phyloP scores from a whole-genome alignment of 768 basidiomycete species.

The Suillus variegatus region DNA sequence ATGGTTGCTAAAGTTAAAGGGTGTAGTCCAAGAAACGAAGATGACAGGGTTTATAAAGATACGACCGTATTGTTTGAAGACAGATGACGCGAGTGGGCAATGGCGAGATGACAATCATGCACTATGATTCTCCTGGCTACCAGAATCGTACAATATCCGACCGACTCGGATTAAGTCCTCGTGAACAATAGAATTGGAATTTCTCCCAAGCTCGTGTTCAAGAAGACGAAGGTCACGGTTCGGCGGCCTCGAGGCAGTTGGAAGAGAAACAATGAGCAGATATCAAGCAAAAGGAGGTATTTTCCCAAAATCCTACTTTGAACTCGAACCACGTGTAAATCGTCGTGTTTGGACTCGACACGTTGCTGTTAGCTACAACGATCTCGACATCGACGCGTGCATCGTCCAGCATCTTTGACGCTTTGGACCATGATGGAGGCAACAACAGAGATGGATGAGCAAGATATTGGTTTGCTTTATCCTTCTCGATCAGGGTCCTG shows the following conservation, averaged over 20 bases:
- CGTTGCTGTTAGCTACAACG: neutral
- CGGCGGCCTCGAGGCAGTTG: neutral
- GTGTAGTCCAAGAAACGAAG: neutral
- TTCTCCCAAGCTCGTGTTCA: slow-evolving; percentile 9
- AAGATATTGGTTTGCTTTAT: slow-evolving; percentile 30
- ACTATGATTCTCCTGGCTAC: neutral
- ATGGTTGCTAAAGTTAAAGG: neutral
- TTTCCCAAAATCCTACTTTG: neutral
- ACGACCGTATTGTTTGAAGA: neutral
- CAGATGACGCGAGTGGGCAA: neutral
- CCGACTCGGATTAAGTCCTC: slow-evolving; percentile 5
- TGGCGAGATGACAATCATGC: neutral
- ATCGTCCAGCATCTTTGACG: neutral
- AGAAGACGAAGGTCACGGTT: slow-evolving; percentile 2
- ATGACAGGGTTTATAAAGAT: neutral
- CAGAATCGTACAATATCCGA: slow-evolving; percentile 5
- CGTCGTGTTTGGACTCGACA: neutral
- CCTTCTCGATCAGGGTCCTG: slow-evolving; percentile 26
- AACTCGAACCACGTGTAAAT: slow-evolving; percentile 5
- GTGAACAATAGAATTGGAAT: slow-evolving; percentile 5
- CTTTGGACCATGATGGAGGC: slow-evolving; percentile 5
- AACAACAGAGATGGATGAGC: slow-evolving; percentile 25
- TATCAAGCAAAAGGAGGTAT: slow-evolving; percentile 1
- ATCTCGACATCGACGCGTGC: neutral
- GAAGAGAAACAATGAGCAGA: neutral